Conservation (phyloP, 75 land plant genomes). For the Chamaecyparis obtusa region DNA sequence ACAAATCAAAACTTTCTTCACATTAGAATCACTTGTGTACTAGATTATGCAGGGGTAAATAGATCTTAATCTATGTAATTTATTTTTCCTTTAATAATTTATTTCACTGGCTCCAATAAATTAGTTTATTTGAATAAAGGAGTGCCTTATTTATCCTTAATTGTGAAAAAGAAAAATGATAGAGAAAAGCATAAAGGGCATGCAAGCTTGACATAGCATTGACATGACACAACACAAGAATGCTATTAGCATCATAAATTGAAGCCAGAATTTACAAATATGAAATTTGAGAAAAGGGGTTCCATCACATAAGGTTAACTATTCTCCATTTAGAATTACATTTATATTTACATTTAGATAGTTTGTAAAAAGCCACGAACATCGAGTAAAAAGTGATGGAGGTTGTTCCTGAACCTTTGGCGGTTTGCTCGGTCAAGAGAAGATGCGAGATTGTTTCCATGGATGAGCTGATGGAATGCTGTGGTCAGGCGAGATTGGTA, state of each 20-base stretch:
- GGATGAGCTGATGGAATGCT: constrained; percentile 70
- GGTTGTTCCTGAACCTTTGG: constrained; percentile 79
- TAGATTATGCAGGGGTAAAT: not conserved
- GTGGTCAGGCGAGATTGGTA: constrained; percentile 55
- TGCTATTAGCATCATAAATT: no score
- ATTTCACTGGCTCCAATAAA: not conserved
- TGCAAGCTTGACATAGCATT: not conserved
- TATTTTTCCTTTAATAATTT: not conserved
- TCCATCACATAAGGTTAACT: not conserved
- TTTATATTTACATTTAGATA: constrained; percentile 18
- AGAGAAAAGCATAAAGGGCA: not conserved
- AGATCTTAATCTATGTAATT: not conserved
- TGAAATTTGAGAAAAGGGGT: not conserved
- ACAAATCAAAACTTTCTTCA: not conserved
- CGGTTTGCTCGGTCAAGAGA: constrained; percentile 78
- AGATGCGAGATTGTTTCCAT: constrained; percentile 61
- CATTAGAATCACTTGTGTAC: not conserved
- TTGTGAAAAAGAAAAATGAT: not conserved
- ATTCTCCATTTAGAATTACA: not conserved
- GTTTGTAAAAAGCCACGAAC: constrained; percentile 87
- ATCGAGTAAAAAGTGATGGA: constrained; percentile 70
- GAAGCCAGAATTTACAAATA: not conserved
- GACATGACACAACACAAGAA: not conserved
- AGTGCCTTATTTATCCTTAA: not conserved
- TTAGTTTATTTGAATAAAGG: not conserved